Conservation (phyloP, 163 green algal species). For the Coccomyxa subellipsoidea region DNA sequence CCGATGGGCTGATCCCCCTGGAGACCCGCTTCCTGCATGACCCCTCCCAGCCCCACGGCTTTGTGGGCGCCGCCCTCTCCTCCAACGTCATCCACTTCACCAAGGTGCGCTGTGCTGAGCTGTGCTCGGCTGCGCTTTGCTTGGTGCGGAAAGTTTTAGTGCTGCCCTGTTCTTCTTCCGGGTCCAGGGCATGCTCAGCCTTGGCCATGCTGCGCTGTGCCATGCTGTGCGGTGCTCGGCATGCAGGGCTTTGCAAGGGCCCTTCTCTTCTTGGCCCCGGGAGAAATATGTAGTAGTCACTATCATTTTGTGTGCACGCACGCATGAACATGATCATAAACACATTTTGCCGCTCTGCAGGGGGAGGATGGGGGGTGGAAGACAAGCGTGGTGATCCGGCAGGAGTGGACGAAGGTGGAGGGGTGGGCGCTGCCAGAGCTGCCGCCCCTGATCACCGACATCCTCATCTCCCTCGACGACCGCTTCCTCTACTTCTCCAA, state of each 20-base stretch:
- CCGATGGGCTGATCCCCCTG: slow-evolving; percentile 70
- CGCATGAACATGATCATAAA: no score
- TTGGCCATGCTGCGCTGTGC: no score
- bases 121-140: no score
- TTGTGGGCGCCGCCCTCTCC: slow-evolving; percentile 69
- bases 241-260: no score
- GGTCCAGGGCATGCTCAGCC: no score
- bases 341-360: slow-evolving; percentile 5
- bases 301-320: no score
- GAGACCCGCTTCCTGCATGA: slow-evolving; percentile 76
- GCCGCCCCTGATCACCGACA: slow-evolving; percentile 85
- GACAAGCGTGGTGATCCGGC: slow-evolving; percentile 50
- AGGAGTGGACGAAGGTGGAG: slow-evolving; percentile 64
- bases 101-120: slow-evolving; percentile 39
- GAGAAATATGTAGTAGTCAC: no score
- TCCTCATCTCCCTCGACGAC: slow-evolving; percentile 82
- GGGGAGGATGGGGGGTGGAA: slow-evolving; percentile 30
- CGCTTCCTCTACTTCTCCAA: slow-evolving; percentile 75
- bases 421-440: slow-evolving; percentile 71
- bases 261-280: no score
- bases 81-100: slow-evolving; percentile 72
- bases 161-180: no score
- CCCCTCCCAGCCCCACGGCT: slow-evolving; percentile 49
- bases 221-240: no score
- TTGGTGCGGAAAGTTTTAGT: no score